These are phyloP conservation scores for Pogostemon cablin DNA, from an alignment of 257 asterid genomes.

Conservation along the genomic window DNA sequence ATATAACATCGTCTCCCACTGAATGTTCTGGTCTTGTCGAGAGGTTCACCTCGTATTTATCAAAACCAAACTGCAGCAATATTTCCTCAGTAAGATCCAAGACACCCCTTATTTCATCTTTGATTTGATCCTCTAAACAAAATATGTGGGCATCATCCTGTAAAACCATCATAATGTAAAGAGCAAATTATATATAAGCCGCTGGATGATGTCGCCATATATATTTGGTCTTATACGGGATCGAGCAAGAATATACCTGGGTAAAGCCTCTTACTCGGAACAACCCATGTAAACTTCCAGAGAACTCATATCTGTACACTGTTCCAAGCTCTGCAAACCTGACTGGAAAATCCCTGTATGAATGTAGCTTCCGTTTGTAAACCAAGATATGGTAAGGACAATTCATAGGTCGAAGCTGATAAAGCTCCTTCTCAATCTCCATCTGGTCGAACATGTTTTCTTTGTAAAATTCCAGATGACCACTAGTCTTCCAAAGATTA, in stretches of 20 bases:
- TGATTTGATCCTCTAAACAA: slow-evolving; percentile 90
- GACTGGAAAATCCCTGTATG: slow-evolving; percentile 86
- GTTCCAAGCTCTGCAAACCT: slow-evolving; percentile 99
- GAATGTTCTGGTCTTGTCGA: slow-evolving; percentile 94
- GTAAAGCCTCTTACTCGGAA: slow-evolving; percentile 97
- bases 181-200: slow-evolving; percentile 24
- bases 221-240: neutral
- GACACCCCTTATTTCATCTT: slow-evolving; percentile 92
- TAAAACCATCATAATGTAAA: slow-evolving; percentile 32
- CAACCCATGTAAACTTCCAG: slow-evolving; percentile 95
- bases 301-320: slow-evolving; percentile 89
- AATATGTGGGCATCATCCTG: slow-evolving; percentile 99
- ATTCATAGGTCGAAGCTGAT: slow-evolving; percentile 99
- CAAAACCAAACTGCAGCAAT: slow-evolving; percentile 83
- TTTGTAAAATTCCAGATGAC: slow-evolving; percentile 92
- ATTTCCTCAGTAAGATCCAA: slow-evolving; percentile 95
- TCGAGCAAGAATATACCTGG: slow-evolving; percentile 54
- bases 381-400: slow-evolving; percentile 96
- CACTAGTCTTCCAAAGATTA: slow-evolving; percentile 96
- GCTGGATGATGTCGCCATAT: neutral
- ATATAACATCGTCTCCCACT: slow-evolving; percentile 83
- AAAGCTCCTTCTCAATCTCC: slow-evolving; percentile 88
- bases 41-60: slow-evolving; percentile 88
- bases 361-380: slow-evolving; percentile 75
- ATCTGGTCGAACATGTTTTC: slow-evolving; percentile 97